A percentile compares a stretch with the other conserved stretches of the same genome.
Conservation (phyloP, 129 eudicot genomes). For the Flaveria robusta region DNA sequence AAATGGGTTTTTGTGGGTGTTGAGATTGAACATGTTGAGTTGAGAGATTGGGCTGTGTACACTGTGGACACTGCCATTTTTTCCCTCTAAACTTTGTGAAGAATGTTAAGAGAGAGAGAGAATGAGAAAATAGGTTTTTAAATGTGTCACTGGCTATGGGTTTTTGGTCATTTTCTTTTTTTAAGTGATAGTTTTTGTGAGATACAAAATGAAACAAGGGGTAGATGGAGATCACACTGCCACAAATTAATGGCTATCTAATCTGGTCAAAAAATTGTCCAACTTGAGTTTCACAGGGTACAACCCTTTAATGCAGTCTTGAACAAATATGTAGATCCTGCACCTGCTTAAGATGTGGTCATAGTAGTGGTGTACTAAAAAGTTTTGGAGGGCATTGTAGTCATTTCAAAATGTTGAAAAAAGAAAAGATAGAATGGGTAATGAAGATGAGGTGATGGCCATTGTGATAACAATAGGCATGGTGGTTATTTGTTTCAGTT, state of each 20-base stretch:
- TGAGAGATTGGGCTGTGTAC: conserved; percentile 68
- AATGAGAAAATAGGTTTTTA: conserved; percentile 35
- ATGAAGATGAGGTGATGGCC: conserved; percentile 60
- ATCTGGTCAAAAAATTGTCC: conserved; percentile 17
- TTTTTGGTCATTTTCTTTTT: conserved; percentile 33
- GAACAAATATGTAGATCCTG: background rate
- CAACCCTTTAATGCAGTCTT: conserved; percentile 12
- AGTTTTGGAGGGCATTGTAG: conserved; percentile 23
- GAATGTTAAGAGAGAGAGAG: conserved; percentile 23
- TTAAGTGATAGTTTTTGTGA: conserved; percentile 44
- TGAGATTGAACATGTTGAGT: conserved; percentile 72
- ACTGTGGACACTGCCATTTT: conserved; percentile 81
- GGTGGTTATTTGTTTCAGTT: conserved; percentile 58
- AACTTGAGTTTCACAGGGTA: conserved; percentile 23
- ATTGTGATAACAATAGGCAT: conserved; percentile 49
- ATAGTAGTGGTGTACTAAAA: background rate
- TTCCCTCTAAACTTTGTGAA: conserved; percentile 28
- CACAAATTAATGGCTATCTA: background rate
- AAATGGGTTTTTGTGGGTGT: conserved; percentile 65
- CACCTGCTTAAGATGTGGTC: background rate
- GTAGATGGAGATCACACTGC: background rate
- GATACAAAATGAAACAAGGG: conserved; percentile 38
- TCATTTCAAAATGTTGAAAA: conserved; percentile 25
- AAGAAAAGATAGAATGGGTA: conserved; percentile 24
- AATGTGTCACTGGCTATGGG: conserved; percentile 36